Evolutionary conservation across 1,284 basidiomycete species (phyloP).

Genomic region (Caloboletus inedulis): DNA sequence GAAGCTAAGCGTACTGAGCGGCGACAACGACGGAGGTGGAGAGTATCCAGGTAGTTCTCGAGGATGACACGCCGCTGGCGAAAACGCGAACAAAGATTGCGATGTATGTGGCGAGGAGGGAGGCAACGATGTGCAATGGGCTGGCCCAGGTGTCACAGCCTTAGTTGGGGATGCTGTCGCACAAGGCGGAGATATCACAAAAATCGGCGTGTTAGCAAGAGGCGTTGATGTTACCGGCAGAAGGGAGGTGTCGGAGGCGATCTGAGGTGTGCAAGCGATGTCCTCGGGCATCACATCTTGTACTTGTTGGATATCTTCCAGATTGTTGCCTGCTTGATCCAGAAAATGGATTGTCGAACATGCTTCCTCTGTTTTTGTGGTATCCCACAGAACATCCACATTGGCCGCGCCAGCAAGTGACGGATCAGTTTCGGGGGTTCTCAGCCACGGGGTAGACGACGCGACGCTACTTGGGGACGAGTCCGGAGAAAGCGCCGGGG

Average conservation of each 20-base stretch:
- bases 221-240: not conserved
- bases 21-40: conserved; percentile 18
- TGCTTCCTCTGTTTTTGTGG: not conserved
- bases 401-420: not conserved
- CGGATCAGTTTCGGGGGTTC: conserved; percentile 16
- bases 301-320: conserved; percentile 19
- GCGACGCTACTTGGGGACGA: conserved; percentile 23
- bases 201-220: not conserved
- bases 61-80: not conserved
- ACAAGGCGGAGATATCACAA: not conserved
- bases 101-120: not conserved
- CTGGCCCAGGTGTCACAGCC: not conserved
- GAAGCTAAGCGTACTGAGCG: conserved; percentile 17
- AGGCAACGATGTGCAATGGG: not conserved
- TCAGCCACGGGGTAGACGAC: conserved; percentile 25
- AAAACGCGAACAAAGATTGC: conserved; percentile 4
- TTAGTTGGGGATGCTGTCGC: not conserved
- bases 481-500: conserved; percentile 29
- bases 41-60: not conserved
- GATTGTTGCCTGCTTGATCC: conserved; percentile 18
- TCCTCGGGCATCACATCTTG: conserved; percentile 21
- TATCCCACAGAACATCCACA: conserved; percentile 3
- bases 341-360: conserved; percentile 8
- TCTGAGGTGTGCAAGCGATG: conserved; percentile 18
- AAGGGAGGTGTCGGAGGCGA: not conserved